Conservation (phyloP, 2,329 filamentous ascomycete genomes). For the Coniochaeta prunicola region DNA sequence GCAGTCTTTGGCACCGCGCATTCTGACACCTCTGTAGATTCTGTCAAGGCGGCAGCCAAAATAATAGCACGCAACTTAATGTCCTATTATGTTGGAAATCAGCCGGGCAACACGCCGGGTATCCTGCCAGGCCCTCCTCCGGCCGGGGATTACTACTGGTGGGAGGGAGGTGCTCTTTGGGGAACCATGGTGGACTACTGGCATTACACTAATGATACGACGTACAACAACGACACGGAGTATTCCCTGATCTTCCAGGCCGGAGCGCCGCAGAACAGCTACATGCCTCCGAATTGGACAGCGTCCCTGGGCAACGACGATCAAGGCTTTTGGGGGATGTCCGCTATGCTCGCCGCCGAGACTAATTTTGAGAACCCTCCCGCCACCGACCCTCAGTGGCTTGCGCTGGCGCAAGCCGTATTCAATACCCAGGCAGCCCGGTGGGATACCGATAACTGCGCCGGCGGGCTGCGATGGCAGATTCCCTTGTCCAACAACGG, state of each 20-base stretch:
- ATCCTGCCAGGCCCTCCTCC: constrained; percentile 41
- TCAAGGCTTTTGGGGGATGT: constrained; percentile 59
- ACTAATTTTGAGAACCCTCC: constrained; percentile 48
- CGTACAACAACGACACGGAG: constrained; percentile 41
- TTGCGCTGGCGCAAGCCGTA: constrained; percentile 49
- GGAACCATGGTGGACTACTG: constrained; percentile 58
- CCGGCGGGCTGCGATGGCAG: constrained; percentile 54
- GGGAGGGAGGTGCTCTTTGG: constrained; percentile 58
- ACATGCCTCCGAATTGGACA: constrained; percentile 22
- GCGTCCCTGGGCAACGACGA: constrained; percentile 46
- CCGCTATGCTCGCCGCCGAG: constrained; percentile 46
- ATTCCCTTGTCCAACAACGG: constrained; percentile 54
- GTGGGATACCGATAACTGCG: constrained; percentile 50
- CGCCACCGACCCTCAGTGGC: constrained; percentile 38
- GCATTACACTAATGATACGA: constrained; percentile 52
- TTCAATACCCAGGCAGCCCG: constrained; percentile 52
- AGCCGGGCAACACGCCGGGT: constrained; percentile 33
- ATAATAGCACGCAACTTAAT: constrained; percentile 36
- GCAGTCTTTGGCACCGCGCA: not conserved
- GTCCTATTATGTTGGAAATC: constrained; percentile 35
- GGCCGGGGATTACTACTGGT: constrained; percentile 53
- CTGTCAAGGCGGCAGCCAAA: constrained; percentile 28
- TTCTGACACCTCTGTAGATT: constrained; percentile 4
- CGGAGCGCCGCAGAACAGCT: constrained; percentile 16
- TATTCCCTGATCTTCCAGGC: constrained; percentile 19